phyloP scores from a whole-genome alignment of 2,329 filamentous ascomycete species.

The Mycosphaerella arachidis region DNA sequence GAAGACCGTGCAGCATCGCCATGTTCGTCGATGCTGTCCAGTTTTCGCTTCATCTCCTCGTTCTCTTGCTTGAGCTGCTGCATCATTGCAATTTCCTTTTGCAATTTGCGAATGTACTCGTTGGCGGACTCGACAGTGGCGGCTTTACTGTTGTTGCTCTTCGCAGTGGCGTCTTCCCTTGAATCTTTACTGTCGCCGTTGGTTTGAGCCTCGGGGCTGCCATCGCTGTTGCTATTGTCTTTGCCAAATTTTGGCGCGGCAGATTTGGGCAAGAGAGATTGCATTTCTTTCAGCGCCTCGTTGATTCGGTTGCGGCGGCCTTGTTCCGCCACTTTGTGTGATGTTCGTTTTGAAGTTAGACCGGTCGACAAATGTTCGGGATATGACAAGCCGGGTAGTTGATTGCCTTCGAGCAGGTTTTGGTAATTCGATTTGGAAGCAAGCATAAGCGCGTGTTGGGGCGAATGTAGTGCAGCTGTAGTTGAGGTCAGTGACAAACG shows the following conservation, averaged over 20 bases:
- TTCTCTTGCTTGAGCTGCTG: slow-evolving; percentile 27
- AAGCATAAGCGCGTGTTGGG: slow-evolving; percentile 67
- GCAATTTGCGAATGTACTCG: slow-evolving; percentile 83
- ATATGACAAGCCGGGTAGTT: slow-evolving; percentile 63
- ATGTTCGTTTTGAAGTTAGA: slow-evolving; percentile 91
- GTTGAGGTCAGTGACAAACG: slow-evolving; percentile 13
- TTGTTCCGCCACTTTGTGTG: slow-evolving; percentile 97
- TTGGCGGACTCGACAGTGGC: slow-evolving; percentile 97
- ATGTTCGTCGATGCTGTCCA: slow-evolving; percentile 14
- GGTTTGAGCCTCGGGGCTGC: slow-evolving; percentile 44
- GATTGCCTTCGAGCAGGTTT: slow-evolving; percentile 90
- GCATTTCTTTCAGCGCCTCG: slow-evolving; percentile 85
- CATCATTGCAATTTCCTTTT: slow-evolving; percentile 53
- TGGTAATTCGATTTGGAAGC: slow-evolving; percentile 97
- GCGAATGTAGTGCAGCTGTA: slow-evolving; percentile 47
- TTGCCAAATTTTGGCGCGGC: slow-evolving; percentile 25
- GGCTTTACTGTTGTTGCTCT: slow-evolving; percentile 76
- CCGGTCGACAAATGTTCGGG: slow-evolving; percentile 89
- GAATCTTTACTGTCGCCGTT: slow-evolving; percentile 36
- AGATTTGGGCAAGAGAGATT: slow-evolving; percentile 66
- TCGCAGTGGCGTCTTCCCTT: slow-evolving; percentile 37
- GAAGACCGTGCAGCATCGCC: background rate
- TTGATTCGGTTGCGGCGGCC: slow-evolving; percentile 94
- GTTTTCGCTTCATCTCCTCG: slow-evolving; percentile 27
- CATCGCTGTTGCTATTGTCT: slow-evolving; percentile 34